A percentile compares a stretch with the other conserved stretches of the same genome.
These are phyloP conservation scores for Margaritispora aquatica DNA, from an alignment of 495 filamentous ascomycete species.

Conservation along the genomic window DNA sequence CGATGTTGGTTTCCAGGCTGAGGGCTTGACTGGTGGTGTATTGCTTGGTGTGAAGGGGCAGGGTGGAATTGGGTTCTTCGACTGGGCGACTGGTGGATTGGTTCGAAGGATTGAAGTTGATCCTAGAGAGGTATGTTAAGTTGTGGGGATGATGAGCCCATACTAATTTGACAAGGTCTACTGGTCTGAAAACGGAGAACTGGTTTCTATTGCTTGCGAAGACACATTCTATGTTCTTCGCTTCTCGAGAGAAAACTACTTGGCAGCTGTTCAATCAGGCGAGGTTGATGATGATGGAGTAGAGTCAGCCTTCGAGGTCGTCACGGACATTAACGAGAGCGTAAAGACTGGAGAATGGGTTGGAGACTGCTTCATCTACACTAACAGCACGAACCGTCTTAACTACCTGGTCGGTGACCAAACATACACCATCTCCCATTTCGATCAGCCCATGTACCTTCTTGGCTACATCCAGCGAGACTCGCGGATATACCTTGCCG, in stretches of 20 bases:
- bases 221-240: conserved; percentile 93
- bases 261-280: conserved; percentile 72
- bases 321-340: conserved; percentile 90
- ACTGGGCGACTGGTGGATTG: conserved; percentile 86
- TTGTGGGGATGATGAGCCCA: conserved; percentile 37
- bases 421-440: conserved; percentile 97
- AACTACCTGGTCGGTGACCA: conserved; percentile 98
- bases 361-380: conserved; percentile 98
- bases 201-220: conserved; percentile 89
- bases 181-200: conserved; percentile 94
- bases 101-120: conserved; percentile 95
- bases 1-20: conserved; percentile 93
- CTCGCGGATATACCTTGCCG: conserved; percentile 83
- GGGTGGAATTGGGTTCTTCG: conserved; percentile 91
- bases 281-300: conserved; percentile 92
- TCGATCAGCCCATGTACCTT: conserved; percentile 90
- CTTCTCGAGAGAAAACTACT: conserved; percentile 81
- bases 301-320: conserved; percentile 91
- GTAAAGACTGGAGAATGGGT: conserved; percentile 97
- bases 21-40: conserved; percentile 83
- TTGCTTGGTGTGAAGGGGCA: conserved; percentile 93
- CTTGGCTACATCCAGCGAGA: conserved; percentile 94
- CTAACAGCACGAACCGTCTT: conserved; percentile 89
- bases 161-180: conserved; percentile 51
- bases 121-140: conserved; percentile 47